Percentiles rank a stretch among this genome's conserved stretches.
Conservation (phyloP, 2,329 filamentous ascomycete genomes). For the Phoma sp. region DNA sequence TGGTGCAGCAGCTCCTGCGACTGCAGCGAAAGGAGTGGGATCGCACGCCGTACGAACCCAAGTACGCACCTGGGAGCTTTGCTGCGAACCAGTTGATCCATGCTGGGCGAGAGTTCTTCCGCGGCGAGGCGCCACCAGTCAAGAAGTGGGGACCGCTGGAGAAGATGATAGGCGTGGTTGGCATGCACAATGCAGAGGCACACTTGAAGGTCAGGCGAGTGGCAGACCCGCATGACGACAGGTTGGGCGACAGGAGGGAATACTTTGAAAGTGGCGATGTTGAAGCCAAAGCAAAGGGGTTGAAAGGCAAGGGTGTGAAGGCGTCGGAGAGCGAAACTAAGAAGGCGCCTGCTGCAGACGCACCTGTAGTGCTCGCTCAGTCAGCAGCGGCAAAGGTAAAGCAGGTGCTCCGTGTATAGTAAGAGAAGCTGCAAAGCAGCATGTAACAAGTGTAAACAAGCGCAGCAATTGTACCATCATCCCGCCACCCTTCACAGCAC, state of each 20-base stretch:
- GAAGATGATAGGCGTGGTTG: slow-evolving; percentile 38
- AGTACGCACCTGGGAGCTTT: slow-evolving; percentile 42
- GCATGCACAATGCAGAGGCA: slow-evolving; percentile 43
- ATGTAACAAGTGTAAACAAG: slow-evolving; percentile 3
- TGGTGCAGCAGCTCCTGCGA: slow-evolving; percentile 42
- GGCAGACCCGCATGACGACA: slow-evolving; percentile 25
- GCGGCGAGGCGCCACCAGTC: slow-evolving; percentile 37
- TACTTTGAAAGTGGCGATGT: slow-evolving; percentile 9
- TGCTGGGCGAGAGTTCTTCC: slow-evolving; percentile 40
- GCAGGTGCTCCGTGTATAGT: slow-evolving; percentile 5
- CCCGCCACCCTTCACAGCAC: no score
- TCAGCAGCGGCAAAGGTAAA: slow-evolving; percentile 3
- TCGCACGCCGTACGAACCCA: slow-evolving; percentile 42
- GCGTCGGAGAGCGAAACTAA: not conserved
- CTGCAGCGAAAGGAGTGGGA: slow-evolving; percentile 47
- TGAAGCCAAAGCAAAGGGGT: slow-evolving; percentile 1
- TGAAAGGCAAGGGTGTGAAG: not conserved
- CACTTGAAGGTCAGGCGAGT: slow-evolving; percentile 34
- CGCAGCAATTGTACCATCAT: slow-evolving; percentile 11
- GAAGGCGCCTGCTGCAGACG: slow-evolving; percentile 1
- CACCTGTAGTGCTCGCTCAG: slow-evolving; percentile 3
- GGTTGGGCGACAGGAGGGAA: slow-evolving; percentile 27
- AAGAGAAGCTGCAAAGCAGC: not conserved
- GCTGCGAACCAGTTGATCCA: slow-evolving; percentile 40
- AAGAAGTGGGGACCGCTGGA: slow-evolving; percentile 40